Evolutionary conservation across 1,284 basidiomycete species (phyloP), one percentile per base, ranked within the genome.

Genomic region (Xanthoconium separans): DNA sequence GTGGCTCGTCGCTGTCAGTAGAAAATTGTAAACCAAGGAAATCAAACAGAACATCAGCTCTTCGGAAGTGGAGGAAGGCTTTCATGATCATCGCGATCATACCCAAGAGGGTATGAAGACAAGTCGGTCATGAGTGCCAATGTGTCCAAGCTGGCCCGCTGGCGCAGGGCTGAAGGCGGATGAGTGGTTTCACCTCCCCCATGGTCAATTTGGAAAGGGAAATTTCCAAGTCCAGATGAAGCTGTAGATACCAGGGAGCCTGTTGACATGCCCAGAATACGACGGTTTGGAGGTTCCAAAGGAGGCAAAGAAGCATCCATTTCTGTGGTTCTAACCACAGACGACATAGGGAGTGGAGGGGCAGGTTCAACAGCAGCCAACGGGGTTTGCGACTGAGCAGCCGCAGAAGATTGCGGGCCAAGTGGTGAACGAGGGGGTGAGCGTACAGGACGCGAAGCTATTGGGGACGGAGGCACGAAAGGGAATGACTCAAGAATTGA

Each of bases 401-500:
- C 62, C 45, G 69, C 71, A 60, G 80, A 79, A 29, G 79, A 74
- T 57, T 84, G 82, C 65, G 85, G 80, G 31, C 70, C 77, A 33
- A 86, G 75, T 18, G 87, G 88, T 18, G 87, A 90, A 51, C 83
- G 81, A 31, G 85, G 85, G 4, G 88, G 87, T 4, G 88, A 83
- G 58, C 88, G 78, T 60, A 84, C 74, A 11, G 89, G 89, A 46
- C 85, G 77, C 61, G 87, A 82, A 16, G 87, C 89, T 58, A 92
- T 91, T 7, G 89, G 89, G 5, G 87, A 89, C 1, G 89, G 89
- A 22, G 89, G 89, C 9, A 92, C 89, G 66, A 92, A 91, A 41
- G 88, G 88, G 77, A 92, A 92, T 24, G 82, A 85, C 70, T 89
- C 89, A 22, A 92, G 77, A 58, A 92, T 89, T 2, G 89, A 91